These are phyloP conservation scores for Vinca minor DNA, from an alignment of 257 asterid genomes.

Conservation along the genomic window DNA sequence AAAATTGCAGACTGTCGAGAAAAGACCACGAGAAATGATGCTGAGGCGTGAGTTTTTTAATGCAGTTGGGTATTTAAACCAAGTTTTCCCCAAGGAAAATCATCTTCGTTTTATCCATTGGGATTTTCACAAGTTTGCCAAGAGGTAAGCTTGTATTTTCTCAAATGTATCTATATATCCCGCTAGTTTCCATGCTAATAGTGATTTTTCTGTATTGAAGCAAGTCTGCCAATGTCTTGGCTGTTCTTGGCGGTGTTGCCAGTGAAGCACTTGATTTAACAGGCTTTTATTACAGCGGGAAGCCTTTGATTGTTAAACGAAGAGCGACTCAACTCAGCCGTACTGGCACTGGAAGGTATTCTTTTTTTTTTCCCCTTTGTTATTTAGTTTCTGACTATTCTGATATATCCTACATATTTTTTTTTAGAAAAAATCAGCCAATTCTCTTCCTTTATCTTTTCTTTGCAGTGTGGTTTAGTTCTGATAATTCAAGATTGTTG, in stretches of 20 bases:
- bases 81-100: constrained; percentile 68
- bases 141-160: constrained; percentile 48
- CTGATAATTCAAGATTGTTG: not conserved
- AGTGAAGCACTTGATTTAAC: constrained; percentile 94
- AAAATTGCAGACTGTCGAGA: constrained; percentile 77
- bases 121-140: constrained; percentile 98
- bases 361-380: constrained; percentile 1
- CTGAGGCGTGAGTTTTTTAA: constrained; percentile 90
- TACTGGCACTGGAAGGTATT: constrained; percentile 76
- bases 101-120: constrained; percentile 90
- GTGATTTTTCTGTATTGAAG: constrained; percentile 37
- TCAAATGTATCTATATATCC: constrained; percentile 8
- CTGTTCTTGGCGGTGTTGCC: constrained; percentile 96
- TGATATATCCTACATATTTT: not conserved
- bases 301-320: constrained; percentile 49
- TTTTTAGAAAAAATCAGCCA: not conserved
- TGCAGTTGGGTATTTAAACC: constrained; percentile 96
- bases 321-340: constrained; percentile 56
- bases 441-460: not conserved
- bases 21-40: constrained; percentile 99
- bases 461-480: not conserved
- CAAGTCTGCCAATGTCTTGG: constrained; percentile 98
- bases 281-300: constrained; percentile 89
- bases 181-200: constrained; percentile 24
- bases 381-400: not conserved